Evolutionary conservation across 495 filamentous ascomycete species (phyloP), one percentile per base, ranked within the genome.

Genomic region (Pyrenopolyporus hunteri): DNA sequence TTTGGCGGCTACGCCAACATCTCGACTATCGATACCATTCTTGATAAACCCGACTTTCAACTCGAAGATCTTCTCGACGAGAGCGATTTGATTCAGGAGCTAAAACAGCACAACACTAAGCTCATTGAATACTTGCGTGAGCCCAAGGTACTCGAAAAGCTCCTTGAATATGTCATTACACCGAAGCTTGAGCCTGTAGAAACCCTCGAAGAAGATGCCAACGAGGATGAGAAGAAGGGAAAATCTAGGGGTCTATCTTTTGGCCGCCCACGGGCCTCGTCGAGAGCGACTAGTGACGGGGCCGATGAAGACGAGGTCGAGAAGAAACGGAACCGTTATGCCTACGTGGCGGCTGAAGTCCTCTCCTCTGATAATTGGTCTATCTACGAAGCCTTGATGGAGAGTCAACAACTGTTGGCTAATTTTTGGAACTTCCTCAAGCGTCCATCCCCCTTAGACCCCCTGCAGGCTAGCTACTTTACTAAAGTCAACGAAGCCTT

Each of bases 1-100:
- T 97, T 97, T 79, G 93, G 95, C 80, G 92, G 92, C 73, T 98
- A 98, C 83, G 90, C 93, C 76, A 96, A 90, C 81, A 87, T 96
- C 78, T 97, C 93, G 68, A 89, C 92, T 65, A 89, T 98, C 74
- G 95, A 98, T 76, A 92, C 86, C 66, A 89, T 98, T 65, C 92
- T 99, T 67, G 94, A 98, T 62, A 96, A 96, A 76, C 86, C 90
- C 61, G 89, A 97, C 75, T 90, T 97, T 69, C 90, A 89, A 37
- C 88, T 98, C 46, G 94, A 99, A 72, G 94, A 99, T 71, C 81
- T 99, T 40, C 83, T 99, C 59, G 92, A 98, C 72, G 94, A 98
- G 81, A 87, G 89, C 64, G 95, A 98, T 74, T 77, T 97, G 56
- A 93, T 97, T 64, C 92, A 97, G 73, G 94, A 99, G 78, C 82